phyloP scores from a whole-genome alignment of 2,329 filamentous ascomycete genomes.

The Malbranchea zuffiana region DNA sequence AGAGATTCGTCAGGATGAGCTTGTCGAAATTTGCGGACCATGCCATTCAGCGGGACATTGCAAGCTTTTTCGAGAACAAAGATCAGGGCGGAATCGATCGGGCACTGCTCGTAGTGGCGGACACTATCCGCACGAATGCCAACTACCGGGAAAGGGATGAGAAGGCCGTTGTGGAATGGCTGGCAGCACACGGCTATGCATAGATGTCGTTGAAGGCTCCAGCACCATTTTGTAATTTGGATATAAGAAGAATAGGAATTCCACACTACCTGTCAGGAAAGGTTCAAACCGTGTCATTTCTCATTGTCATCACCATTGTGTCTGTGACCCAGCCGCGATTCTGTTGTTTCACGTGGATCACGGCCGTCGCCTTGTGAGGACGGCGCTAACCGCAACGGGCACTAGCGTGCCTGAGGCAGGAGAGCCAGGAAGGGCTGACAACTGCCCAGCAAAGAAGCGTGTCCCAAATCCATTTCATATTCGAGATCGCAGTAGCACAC shows the following conservation, averaged over 20 bases:
- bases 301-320: too few relatives aligned
- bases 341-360: slow-evolving; percentile 4
- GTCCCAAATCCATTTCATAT: slow-evolving; percentile 2
- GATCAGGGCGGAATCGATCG: slow-evolving; percentile 80
- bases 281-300: too few relatives aligned
- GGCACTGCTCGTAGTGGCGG: slow-evolving; percentile 71
- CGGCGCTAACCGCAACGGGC: slow-evolving; percentile 1
- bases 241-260: too few relatives aligned
- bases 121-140: slow-evolving; percentile 73
- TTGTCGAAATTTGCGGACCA: slow-evolving; percentile 68
- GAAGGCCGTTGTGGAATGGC: slow-evolving; percentile 64
- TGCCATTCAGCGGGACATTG: slow-evolving; percentile 62
- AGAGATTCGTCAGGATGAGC: slow-evolving; percentile 72
- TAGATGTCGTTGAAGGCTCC: slow-evolving; percentile 19
- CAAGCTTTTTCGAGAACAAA: slow-evolving; percentile 73
- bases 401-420: slow-evolving; percentile 1
- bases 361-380: background rate
- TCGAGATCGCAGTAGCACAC: slow-evolving; percentile 5
- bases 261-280: too few relatives aligned
- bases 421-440: slow-evolving; percentile 8
- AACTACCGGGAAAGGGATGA: slow-evolving; percentile 72
- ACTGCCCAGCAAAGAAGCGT: slow-evolving; percentile 7
- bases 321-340: too few relatives aligned
- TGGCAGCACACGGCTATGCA: slow-evolving; percentile 51
- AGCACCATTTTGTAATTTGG: too few relatives aligned